These are phyloP conservation scores for Eucalyptus pauciflora DNA, from an alignment of 345 rosid genomes.

Conservation along the genomic window DNA sequence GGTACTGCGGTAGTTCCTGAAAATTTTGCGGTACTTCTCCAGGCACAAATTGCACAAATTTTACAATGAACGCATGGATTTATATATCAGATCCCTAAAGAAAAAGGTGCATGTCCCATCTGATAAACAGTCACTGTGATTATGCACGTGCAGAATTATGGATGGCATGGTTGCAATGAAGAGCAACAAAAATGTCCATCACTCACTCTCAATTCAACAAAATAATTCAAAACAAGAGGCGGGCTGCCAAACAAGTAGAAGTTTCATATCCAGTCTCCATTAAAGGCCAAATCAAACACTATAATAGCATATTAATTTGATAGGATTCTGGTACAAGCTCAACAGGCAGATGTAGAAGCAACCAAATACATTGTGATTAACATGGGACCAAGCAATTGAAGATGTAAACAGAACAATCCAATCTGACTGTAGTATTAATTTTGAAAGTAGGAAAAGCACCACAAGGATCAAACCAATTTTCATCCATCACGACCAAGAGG, in stretches of 20 bases:
- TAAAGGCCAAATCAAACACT: neutral
- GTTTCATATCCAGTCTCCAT: neutral
- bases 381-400: neutral
- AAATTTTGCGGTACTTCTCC: neutral
- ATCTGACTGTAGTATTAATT: neutral
- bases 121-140: neutral
- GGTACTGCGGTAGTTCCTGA: neutral
- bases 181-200: neutral
- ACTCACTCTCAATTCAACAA: neutral
- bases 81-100: neutral
- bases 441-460: neutral
- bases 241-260: neutral
- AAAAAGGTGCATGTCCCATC: neutral
- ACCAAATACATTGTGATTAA: neutral
- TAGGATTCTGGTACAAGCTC: neutral
- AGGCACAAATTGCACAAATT: neutral
- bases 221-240: neutral
- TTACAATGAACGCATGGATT: neutral
- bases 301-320: neutral
- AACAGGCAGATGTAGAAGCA: neutral
- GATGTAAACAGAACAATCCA: neutral
- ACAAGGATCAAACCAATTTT: neutral
- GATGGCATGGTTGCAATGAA: neutral
- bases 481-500: neutral
- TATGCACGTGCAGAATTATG: neutral